Evolutionary conservation across 495 filamentous ascomycete genomes (phyloP), one percentile per base, ranked within the genome.

Genomic region (Penicilliopsis zonata): DNA sequence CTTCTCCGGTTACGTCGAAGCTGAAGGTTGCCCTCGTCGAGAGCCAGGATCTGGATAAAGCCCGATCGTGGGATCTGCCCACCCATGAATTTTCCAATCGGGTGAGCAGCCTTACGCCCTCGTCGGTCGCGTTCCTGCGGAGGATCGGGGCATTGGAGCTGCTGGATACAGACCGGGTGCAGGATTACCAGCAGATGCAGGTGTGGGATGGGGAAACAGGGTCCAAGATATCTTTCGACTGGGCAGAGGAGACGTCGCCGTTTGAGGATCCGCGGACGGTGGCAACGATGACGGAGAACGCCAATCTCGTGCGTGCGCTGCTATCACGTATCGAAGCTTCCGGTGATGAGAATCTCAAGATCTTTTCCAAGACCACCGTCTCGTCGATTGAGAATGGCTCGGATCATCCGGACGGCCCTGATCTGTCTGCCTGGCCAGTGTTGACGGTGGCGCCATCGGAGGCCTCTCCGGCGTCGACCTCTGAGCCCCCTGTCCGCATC

Each of bases 151-250:
- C 81, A 5, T 99, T 88, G 88, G 54, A 65, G n/a, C 72, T 87
- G 44, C 49, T 93, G 17, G 65, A 80, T 33, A 46, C 49, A 6
- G 56, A 67, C 2, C 69, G 92, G n/a, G 70, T 86, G 9, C 87
- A 94, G 54, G 63, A 72, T 2, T 99, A 95, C 53, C 73, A 88
- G 26, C 79, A 83, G 38, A 99, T 99, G 90, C 61, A 78, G 41
- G 88, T 98, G 7, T 99, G 90, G 90, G 90, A 99, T 56, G 90
- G 90, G 34, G 76, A 94, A 34, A 80, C 81, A 10, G 82, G 73
- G 33, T 79, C 86, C 22, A 70, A 75, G 28, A 93, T 99, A 52
- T 77, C 81, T 34, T 99, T 99, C 53, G 81, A 90, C 57, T 80
- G 75, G 71, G 60, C 67, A 15, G 55, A 61, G 12, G 67, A 69